phyloP scores from a whole-genome alignment of 2,329 filamentous ascomycete species.

The Pseudocercospora fijiensis region DNA sequence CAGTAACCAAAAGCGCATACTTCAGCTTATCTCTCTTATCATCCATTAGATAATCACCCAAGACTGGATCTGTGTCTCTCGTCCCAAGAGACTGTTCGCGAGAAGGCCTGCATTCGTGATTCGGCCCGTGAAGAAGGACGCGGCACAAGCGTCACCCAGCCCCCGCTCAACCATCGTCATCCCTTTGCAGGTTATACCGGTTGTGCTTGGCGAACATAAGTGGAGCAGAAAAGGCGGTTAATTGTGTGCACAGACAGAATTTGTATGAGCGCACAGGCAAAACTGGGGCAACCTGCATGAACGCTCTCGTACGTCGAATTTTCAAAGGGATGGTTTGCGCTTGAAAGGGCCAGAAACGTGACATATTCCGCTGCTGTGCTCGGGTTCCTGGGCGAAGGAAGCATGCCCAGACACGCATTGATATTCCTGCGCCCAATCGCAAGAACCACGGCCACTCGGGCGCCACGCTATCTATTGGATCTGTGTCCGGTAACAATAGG shows the following conservation, averaged over 20 bases:
- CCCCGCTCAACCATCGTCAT: background rate
- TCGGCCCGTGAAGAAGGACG: background rate
- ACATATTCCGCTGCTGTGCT: background rate
- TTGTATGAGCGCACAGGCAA: too few relatives aligned
- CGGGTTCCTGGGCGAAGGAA: background rate
- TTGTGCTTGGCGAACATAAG: too few relatives aligned
- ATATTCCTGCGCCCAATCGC: background rate
- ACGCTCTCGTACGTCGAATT: background rate
- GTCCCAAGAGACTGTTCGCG: background rate
- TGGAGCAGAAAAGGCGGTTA: too few relatives aligned
- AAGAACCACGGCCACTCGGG: background rate
- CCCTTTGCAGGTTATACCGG: too few relatives aligned
- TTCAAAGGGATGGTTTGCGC: background rate
- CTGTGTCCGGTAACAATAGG: too few relatives aligned
- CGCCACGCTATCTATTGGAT: background rate
- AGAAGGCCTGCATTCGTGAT: background rate
- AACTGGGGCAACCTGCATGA: too few relatives aligned
- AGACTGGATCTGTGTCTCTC: too few relatives aligned
- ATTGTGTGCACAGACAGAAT: too few relatives aligned
- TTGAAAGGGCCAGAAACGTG: background rate
- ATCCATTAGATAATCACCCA: background rate
- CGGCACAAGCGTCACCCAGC: background rate
- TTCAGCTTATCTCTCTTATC: background rate
- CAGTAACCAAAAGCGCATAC: background rate
- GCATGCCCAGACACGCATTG: background rate